Evolutionary conservation across 2,329 filamentous ascomycete species (phyloP), one percentile per base, ranked within the genome.

Genomic region (Botrytis elliptica): DNA sequence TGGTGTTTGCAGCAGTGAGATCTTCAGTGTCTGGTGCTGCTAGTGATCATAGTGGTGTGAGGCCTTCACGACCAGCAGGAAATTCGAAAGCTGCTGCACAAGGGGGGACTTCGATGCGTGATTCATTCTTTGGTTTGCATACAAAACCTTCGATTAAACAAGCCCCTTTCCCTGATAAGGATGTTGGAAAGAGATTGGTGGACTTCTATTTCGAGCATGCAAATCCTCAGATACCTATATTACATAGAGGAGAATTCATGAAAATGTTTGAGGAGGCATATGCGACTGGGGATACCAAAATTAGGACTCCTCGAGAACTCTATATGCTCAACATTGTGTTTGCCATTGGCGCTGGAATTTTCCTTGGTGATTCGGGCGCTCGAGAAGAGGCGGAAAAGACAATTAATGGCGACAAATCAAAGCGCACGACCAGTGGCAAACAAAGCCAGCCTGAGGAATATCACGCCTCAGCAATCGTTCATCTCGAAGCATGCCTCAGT

Each of bases 321-420:
- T 98, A 98, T 83, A 89, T 97, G 84, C 86, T 98, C 76, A 98
- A 98, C 82, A 98, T 98, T 83, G 95, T 98, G 38, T 98, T 97
- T 84, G 95, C 95, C 22, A 98, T 98, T 79, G 96, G 96, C 10
- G 92, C 93, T 29, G 95, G 94, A 29, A 97, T 98, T 78, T 97
- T 98, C 77, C 90, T 97, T 77, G 93, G 88, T 76, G 85, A 92
- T 82, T 84, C 84, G 79, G 82, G 88, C 80, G 82, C 88, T 16
- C 75, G 76, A 59, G 75, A 75, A 40, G 75, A 77, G 36, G 77
- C 76, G 33, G 72, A 74, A 33, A 75, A 75, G 18, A 81, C 80
- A 40, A 18, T 25, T 33, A 59, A 74, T 73, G 52, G 73, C 72
- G 55, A 73, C 79, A 80, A 77, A 79, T 76, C 78, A 82, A 71